Conservation (phyloP, 202 grass and related monocot species). For the Cymbopogon flexuosus region DNA sequence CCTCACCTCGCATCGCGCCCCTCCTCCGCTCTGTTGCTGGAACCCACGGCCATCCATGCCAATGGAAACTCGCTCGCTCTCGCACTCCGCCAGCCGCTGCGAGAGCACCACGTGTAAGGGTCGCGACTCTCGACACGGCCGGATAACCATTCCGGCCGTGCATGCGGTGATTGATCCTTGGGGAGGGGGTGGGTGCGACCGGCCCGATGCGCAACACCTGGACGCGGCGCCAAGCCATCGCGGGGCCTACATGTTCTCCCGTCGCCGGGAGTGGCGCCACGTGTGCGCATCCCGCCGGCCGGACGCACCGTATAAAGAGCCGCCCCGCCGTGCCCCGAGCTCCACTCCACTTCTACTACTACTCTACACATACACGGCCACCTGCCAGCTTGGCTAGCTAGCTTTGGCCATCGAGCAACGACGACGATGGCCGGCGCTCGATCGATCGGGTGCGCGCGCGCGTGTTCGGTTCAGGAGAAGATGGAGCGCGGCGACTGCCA, state of each 20-base stretch:
- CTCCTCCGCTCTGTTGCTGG: background rate
- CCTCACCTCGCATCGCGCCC: background rate
- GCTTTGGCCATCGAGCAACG: background rate
- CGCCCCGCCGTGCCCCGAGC: background rate
- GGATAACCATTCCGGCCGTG: slow-evolving; percentile 28
- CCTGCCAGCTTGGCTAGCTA: background rate
- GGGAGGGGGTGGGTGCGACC: background rate
- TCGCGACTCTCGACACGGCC: background rate
- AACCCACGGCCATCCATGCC: background rate
- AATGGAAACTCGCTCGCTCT: background rate
- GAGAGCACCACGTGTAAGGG: slow-evolving; percentile 30
- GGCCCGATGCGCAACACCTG: slow-evolving; percentile 26
- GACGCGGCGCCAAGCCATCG: background rate
- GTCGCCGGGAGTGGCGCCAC: background rate
- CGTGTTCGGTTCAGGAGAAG: background rate
- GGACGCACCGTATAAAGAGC: slow-evolving; percentile 15
- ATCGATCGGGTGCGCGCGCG: no score
- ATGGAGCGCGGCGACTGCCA: slow-evolving; percentile 36
- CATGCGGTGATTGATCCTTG: no score
- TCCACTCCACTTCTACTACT: background rate
- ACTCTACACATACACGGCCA: background rate
- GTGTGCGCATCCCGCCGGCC: background rate
- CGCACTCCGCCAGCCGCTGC: background rate
- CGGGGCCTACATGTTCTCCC: background rate
- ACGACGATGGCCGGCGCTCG: background rate